A percentile compares a stretch with the other conserved stretches of the same genome.
phyloP scores from a whole-genome alignment of 345 rosid genomes.

The Eutrema heterophyllum region DNA sequence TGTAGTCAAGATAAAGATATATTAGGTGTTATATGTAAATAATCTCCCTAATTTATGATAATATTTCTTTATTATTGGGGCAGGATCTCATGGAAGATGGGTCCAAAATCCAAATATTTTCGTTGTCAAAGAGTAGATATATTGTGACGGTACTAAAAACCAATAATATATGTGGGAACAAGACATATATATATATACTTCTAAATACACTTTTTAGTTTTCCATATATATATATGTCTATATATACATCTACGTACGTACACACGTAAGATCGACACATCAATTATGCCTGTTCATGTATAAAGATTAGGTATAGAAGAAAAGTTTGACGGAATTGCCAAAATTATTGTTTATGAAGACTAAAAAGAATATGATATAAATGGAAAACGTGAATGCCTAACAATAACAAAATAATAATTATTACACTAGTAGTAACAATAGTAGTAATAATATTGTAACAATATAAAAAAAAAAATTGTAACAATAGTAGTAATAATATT shows the following conservation, averaged over 20 bases:
- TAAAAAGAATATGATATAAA: slow-evolving; percentile 23
- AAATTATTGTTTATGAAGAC: slow-evolving; percentile 6
- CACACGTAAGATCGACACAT: slow-evolving; percentile 19
- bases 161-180: slow-evolving; percentile 13
- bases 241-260: neutral
- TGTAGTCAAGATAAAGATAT: neutral
- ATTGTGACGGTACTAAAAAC: slow-evolving; percentile 1
- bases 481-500: neutral
- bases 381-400: slow-evolving; percentile 23
- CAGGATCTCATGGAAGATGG: neutral
- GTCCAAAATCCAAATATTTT: slow-evolving; percentile 17
- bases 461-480: slow-evolving; percentile 4
- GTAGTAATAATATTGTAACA: neutral
- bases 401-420: slow-evolving; percentile 5
- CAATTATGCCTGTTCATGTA: neutral
- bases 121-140: neutral
- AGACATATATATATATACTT: neutral
- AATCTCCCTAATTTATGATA: neutral
- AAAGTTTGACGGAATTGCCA: slow-evolving; percentile 23
- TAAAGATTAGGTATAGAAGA: slow-evolving; percentile 18
- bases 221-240: no score
- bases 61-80: neutral
- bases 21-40: neutral
- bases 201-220: no score
- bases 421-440: neutral